Evolutionary conservation across 805 yeast genomes (phyloP).

Genomic region (Blastobotrys attinorum): DNA sequence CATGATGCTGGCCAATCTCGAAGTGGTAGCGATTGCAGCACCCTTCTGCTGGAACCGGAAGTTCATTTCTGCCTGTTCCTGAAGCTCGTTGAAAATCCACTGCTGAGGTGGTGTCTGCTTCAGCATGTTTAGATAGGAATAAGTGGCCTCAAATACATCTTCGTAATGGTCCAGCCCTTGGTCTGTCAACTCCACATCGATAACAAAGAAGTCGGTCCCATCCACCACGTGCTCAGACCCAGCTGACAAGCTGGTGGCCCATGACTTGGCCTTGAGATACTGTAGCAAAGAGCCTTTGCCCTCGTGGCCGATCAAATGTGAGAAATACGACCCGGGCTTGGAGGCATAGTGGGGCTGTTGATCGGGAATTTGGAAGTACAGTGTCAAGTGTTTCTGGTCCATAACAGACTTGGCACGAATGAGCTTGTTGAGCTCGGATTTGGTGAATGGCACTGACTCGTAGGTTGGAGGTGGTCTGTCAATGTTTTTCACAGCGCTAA

Average conservation of each 20-base stretch:
- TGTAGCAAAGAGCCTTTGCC: slow-evolving; percentile 76
- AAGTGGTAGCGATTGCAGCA: slow-evolving; percentile 65
- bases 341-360: slow-evolving; percentile 57
- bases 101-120: slow-evolving; percentile 52
- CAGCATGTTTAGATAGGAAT: slow-evolving; percentile 68
- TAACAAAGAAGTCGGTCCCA: slow-evolving; percentile 59
- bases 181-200: slow-evolving; percentile 69
- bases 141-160: slow-evolving; percentile 48
- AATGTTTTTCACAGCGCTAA: slow-evolving; percentile 53
- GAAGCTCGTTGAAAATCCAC: slow-evolving; percentile 75
- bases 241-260: slow-evolving; percentile 73
- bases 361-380: slow-evolving; percentile 71
- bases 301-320: slow-evolving; percentile 90
- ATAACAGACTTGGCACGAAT: slow-evolving; percentile 73
- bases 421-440: slow-evolving; percentile 43
- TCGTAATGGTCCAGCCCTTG: slow-evolving; percentile 56
- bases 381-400: slow-evolving; percentile 60
- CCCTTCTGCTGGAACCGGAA: slow-evolving; percentile 78
- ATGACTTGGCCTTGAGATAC: slow-evolving; percentile 59
- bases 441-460: slow-evolving; percentile 40
- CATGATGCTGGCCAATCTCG: slow-evolving; percentile 52
- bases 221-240: slow-evolving; percentile 51
- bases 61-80: slow-evolving; percentile 55
- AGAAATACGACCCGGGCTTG: slow-evolving; percentile 61
- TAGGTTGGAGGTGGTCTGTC: slow-evolving; percentile 34